Conservation (phyloP, 164 flowering plant species). For the Nymphaea colorata region DNA sequence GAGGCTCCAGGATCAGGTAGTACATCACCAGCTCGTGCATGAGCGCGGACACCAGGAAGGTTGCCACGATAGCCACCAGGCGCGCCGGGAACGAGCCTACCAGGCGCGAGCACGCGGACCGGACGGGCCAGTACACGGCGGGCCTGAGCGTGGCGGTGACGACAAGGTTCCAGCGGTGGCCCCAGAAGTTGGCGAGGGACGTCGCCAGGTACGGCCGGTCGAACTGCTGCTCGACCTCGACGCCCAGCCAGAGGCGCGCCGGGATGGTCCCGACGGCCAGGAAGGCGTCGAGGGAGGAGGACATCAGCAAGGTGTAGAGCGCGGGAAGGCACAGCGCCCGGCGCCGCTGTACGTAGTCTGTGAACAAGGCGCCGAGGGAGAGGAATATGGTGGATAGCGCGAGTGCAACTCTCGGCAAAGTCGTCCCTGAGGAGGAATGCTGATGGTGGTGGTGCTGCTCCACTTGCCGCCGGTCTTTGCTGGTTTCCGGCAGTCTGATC, state of each 20-base stretch:
- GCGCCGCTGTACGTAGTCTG: background rate
- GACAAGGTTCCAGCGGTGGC: conserved; percentile 18
- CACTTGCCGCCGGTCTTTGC: background rate
- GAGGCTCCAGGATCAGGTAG: conserved; percentile 1
- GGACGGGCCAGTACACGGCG: conserved; percentile 9
- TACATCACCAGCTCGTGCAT: conserved; percentile 16
- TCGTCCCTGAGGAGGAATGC: background rate
- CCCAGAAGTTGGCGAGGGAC: conserved; percentile 17
- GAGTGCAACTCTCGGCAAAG: background rate
- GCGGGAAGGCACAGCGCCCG: background rate
- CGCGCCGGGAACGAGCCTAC: background rate
- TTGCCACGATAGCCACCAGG: conserved; percentile 2
- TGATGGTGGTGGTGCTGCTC: background rate
- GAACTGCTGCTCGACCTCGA: conserved; percentile 12
- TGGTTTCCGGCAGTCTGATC: background rate
- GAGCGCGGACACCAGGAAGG: conserved; percentile 12
- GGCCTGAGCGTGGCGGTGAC: conserved; percentile 11
- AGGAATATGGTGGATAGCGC: background rate
- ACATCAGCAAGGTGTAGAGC: background rate
- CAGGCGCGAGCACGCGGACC: background rate
- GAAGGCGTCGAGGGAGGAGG: background rate
- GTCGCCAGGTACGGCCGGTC: conserved; percentile 11
- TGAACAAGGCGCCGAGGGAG: background rate
- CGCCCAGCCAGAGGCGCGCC: conserved; percentile 3
- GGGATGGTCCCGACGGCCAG: conserved; percentile 4